These are phyloP conservation scores for Avena atlantica DNA, from an alignment of 176 grass and related monocot species.

Conservation along the genomic window DNA sequence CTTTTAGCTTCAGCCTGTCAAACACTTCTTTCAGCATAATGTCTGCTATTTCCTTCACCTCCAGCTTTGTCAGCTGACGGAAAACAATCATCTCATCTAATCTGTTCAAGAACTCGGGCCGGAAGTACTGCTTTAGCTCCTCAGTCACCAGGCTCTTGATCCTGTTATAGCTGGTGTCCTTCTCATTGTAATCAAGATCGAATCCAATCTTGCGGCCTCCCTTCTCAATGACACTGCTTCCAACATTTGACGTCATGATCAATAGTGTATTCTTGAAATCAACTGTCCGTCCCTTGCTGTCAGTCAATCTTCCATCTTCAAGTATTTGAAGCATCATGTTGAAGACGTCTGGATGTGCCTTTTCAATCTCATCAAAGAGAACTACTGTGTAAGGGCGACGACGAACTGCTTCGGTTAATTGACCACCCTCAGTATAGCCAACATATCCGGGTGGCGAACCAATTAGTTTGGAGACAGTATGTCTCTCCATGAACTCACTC, in stretches of 20 bases:
- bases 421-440: slow-evolving; percentile 93
- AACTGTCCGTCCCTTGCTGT: slow-evolving; percentile 90
- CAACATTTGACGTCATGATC: slow-evolving; percentile 95
- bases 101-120: slow-evolving; percentile 92
- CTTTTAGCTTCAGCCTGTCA: slow-evolving; percentile 83
- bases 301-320: slow-evolving; percentile 94
- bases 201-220: slow-evolving; percentile 94
- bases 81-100: slow-evolving; percentile 98
- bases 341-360: slow-evolving; percentile 98
- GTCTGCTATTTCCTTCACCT: slow-evolving; percentile 98
- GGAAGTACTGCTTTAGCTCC: slow-evolving; percentile 95
- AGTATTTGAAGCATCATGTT: slow-evolving; percentile 99
- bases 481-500: slow-evolving; percentile 99
- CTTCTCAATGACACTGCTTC: slow-evolving; percentile 95
- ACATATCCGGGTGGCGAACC: slow-evolving; percentile 97
- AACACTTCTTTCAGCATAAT: slow-evolving; percentile 99
- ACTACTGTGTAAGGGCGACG: slow-evolving; percentile 91
- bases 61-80: slow-evolving; percentile 92
- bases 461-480: slow-evolving; percentile 94
- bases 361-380: slow-evolving; percentile 97
- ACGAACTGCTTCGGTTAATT: slow-evolving; percentile 89
- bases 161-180: slow-evolving; percentile 91
- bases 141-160: slow-evolving; percentile 96
- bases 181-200: slow-evolving; percentile 84
- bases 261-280: slow-evolving; percentile 95